These are phyloP conservation scores for Acanthamoeba lenticulata DNA, from an alignment of 208 protist species.

Conservation along the genomic window DNA sequence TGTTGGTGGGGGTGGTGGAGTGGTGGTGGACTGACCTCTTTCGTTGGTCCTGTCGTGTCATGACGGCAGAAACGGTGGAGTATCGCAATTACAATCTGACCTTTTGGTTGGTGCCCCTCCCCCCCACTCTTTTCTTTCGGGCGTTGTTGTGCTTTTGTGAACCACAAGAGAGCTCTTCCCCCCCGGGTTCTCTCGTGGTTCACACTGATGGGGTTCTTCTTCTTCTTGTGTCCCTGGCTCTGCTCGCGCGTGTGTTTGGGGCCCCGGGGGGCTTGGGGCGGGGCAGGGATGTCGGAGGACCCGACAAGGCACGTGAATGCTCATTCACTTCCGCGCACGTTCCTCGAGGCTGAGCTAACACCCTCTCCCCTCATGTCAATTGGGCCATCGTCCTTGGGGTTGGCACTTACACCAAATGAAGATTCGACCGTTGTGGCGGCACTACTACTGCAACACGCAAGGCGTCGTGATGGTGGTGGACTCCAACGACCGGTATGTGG, in stretches of 20 bases:
- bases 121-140: not conserved
- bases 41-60: not conserved
- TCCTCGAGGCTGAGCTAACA: not conserved
- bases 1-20: too few relatives aligned
- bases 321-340: not conserved
- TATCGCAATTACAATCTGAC: not conserved
- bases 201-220: too few relatives aligned
- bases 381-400: too few relatives aligned
- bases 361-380: too few relatives aligned
- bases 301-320: not conserved
- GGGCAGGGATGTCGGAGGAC: constrained; percentile 36
- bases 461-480: constrained; percentile 96
- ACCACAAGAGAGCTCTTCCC: too few relatives aligned
- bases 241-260: too few relatives aligned
- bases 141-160: too few relatives aligned
- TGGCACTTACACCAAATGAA: constrained; percentile 77
- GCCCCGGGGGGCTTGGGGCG: too few relatives aligned
- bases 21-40: not conserved
- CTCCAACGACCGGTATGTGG: constrained; percentile 71
- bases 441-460: constrained; percentile 96
- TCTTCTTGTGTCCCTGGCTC: too few relatives aligned
- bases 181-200: not conserved
- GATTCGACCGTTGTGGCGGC: constrained; percentile 93
- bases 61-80: not conserved
- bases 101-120: not conserved